phyloP scores from a whole-genome alignment of 1,139 yeast species.

The Cylindricascospora bacillispora region DNA sequence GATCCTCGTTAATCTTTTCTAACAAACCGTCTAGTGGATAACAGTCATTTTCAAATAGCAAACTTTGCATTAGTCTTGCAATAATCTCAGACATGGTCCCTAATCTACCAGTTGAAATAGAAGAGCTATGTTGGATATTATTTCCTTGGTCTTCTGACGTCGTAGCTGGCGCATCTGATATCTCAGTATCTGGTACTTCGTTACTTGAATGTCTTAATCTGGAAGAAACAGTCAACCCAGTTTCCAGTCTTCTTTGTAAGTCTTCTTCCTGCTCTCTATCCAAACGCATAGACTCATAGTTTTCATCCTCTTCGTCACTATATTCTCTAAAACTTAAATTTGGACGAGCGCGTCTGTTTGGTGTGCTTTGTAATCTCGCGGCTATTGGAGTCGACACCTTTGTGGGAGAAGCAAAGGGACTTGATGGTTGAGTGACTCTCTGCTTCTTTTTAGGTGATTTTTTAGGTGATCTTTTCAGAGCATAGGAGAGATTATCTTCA shows the following conservation, averaged over 20 bases:
- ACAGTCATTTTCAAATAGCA: slow-evolving; percentile 35
- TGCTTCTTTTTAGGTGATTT: slow-evolving; percentile 25
- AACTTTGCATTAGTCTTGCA: slow-evolving; percentile 36
- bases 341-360: slow-evolving; percentile 8
- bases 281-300: background rate
- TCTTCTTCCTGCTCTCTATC: slow-evolving; percentile 17
- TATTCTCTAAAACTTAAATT: slow-evolving; percentile 8
- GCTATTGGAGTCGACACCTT: slow-evolving; percentile 9
- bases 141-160: slow-evolving; percentile 1
- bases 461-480: slow-evolving; percentile 17
- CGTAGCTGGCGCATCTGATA: slow-evolving; percentile 3
- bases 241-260: slow-evolving; percentile 17
- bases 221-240: slow-evolving; percentile 21
- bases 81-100: slow-evolving; percentile 33
- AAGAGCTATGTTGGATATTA: slow-evolving; percentile 12
- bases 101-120: slow-evolving; percentile 42
- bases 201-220: too few species aligned
- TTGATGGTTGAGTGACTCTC: slow-evolving; percentile 10
- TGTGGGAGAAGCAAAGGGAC: slow-evolving; percentile 12
- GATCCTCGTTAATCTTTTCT: slow-evolving; percentile 36
- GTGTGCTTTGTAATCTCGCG: slow-evolving; percentile 4
- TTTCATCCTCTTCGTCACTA: slow-evolving; percentile 5
- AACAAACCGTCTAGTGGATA: slow-evolving; percentile 36
- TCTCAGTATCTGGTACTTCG: slow-evolving; percentile 11
- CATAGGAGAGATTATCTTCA: slow-evolving; percentile 1